phyloP scores from a whole-genome alignment of 2,329 filamentous ascomycete species.

The Coniochaeta hoffmannii region DNA sequence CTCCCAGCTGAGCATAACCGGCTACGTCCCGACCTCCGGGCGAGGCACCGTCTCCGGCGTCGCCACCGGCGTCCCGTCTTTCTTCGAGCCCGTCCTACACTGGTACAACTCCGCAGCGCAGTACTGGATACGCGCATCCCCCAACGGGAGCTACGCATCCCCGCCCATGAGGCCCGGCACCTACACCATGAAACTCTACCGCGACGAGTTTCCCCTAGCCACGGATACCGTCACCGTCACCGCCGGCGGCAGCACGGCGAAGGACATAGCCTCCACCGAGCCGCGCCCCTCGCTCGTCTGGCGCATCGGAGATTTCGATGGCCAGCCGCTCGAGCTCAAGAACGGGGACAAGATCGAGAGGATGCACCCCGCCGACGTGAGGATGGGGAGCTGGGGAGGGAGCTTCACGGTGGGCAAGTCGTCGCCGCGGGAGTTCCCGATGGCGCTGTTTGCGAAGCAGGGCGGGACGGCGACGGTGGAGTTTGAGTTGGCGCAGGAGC shows the following conservation, averaged over 20 bases:
- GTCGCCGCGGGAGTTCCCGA: constrained; percentile 40
- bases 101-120: constrained; percentile 49
- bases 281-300: constrained; percentile 47
- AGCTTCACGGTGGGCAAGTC: constrained; percentile 46
- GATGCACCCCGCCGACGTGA: constrained; percentile 49
- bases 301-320: constrained; percentile 53
- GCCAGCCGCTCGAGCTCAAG: constrained; percentile 45
- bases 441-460: constrained; percentile 46
- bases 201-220: constrained; percentile 46
- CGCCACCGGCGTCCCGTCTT: constrained; percentile 39
- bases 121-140: constrained; percentile 47
- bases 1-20: constrained; percentile 39
- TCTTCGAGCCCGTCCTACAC: constrained; percentile 46
- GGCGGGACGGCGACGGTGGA: constrained; percentile 42
- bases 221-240: constrained; percentile 37
- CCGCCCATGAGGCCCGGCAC: constrained; percentile 52
- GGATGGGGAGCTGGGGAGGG: constrained; percentile 46
- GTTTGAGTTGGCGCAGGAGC: constrained; percentile 35
- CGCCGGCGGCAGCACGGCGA: constrained; percentile 37
- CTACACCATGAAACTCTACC: constrained; percentile 54
- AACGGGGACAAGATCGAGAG: constrained; percentile 51
- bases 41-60: constrained; percentile 47
- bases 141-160: constrained; percentile 40
- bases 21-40: constrained; percentile 39
- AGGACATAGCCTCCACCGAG: constrained; percentile 42